A percentile compares a stretch with the other conserved stretches of the same genome.
These are phyloP conservation scores for Cetradonia linearis DNA, from an alignment of 495 filamentous ascomycete species.

Conservation along the genomic window DNA sequence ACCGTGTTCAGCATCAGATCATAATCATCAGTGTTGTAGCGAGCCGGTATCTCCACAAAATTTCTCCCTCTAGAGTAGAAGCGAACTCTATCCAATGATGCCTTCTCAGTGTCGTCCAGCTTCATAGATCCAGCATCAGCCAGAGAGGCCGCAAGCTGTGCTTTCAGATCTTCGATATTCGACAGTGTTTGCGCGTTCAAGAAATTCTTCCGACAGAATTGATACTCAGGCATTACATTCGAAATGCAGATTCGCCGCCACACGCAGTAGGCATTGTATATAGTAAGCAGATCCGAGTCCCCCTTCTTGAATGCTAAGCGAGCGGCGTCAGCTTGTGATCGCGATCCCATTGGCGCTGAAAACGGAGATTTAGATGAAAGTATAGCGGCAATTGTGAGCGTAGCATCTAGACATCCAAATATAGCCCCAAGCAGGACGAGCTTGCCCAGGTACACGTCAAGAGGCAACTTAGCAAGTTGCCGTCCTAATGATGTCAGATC, in stretches of 20 bases:
- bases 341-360: conserved; percentile 69
- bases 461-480: conserved; percentile 76
- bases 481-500: conserved; percentile 77
- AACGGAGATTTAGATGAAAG: conserved; percentile 94
- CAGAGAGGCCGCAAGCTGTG: conserved; percentile 71
- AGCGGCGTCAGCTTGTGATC: conserved; percentile 66
- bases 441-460: conserved; percentile 93
- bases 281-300: conserved; percentile 82
- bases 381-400: conserved; percentile 82
- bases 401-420: conserved; percentile 83
- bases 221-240: conserved; percentile 55
- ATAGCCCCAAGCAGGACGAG: conserved; percentile 72
- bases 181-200: conserved; percentile 70
- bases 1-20: conserved; percentile 67
- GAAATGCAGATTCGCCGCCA: conserved; percentile 74
- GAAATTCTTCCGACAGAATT: conserved; percentile 89
- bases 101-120: conserved; percentile 58
- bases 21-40: conserved; percentile 65
- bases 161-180: conserved; percentile 90
- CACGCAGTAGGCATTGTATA: conserved; percentile 82
- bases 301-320: conserved; percentile 65
- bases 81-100: conserved; percentile 48
- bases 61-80: conserved; percentile 50
- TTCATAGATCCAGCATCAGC: conserved; percentile 72
- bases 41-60: conserved; percentile 70